A percentile compares a stretch with the other conserved stretches of the same genome.
Evolutionary conservation across 805 yeast species (phyloP).

Genomic region (Metschnikowia vanudenii): DNA sequence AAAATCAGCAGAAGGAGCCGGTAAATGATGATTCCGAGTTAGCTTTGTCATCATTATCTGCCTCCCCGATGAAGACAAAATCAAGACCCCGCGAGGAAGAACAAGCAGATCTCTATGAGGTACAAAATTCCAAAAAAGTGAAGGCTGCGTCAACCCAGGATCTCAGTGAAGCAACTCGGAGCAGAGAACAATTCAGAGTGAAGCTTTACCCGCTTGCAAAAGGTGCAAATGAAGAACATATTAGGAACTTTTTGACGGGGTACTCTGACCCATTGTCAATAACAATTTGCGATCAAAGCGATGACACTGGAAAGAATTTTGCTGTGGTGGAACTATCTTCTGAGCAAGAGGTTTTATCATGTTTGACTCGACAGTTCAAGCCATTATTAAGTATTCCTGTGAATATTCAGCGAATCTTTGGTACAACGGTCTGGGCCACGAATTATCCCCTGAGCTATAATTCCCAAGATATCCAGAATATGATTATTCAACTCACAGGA

Average conservation of each 20-base stretch:
- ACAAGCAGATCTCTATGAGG: not conserved
- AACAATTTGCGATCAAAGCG: conserved; percentile 12
- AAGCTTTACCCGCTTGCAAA: conserved; percentile 50
- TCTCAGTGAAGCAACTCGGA: conserved; percentile 30
- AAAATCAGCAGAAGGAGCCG: not conserved
- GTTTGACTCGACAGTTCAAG: conserved; percentile 60
- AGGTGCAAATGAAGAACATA: conserved; percentile 35
- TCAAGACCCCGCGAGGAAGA: not conserved
- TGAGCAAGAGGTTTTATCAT: conserved; percentile 50
- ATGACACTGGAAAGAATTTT: conserved; percentile 13
- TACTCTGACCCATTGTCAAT: conserved; percentile 57
- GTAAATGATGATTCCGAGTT: not conserved
- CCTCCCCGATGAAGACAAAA: not conserved
- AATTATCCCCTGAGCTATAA: conserved; percentile 64
- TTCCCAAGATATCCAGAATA: conserved; percentile 33
- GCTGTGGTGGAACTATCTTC: conserved; percentile 61
- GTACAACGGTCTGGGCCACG: conserved; percentile 66
- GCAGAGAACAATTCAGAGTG: conserved; percentile 60
- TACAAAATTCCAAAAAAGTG: not conserved
- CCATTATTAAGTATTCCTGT: conserved; percentile 43
- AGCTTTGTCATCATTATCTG: not conserved
- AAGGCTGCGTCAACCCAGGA: not conserved
- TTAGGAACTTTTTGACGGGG: conserved; percentile 49
- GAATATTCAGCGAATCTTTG: conserved; percentile 42
- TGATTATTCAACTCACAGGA: conserved; percentile 34